Evolutionary conservation across 1,284 basidiomycete species (phyloP).

Genomic region (Heterobasidion occidentale): DNA sequence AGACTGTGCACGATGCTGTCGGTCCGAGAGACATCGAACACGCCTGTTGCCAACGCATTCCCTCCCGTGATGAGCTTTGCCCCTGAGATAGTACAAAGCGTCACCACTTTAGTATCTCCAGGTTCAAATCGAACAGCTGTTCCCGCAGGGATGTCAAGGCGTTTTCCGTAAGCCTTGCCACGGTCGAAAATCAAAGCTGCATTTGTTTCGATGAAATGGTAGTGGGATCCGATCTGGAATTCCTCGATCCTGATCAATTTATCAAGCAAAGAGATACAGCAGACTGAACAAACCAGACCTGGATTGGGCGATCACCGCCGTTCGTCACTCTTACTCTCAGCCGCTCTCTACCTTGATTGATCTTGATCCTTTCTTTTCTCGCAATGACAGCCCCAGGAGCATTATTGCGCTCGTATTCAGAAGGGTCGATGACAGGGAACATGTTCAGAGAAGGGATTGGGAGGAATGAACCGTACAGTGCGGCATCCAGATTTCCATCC

Average conservation of each 20-base stretch:
- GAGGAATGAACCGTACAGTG: constrained; percentile 90
- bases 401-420: constrained; percentile 42
- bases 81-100: constrained; percentile 78
- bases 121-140: constrained; percentile 98
- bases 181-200: constrained; percentile 80
- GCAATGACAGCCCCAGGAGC: constrained; percentile 74
- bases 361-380: constrained; percentile 56
- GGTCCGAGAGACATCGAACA: constrained; percentile 32
- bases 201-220: constrained; percentile 92
- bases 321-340: constrained; percentile 81
- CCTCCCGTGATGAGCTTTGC: constrained; percentile 72
- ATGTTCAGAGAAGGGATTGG: constrained; percentile 64
- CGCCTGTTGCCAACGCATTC: constrained; percentile 65
- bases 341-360: constrained; percentile 71
- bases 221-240: constrained; percentile 82
- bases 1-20: constrained; percentile 38
- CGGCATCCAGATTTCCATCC: constrained; percentile 69
- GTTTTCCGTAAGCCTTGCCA: constrained; percentile 69
- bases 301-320: constrained; percentile 90
- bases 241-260: background rate
- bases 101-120: constrained; percentile 81
- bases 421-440: constrained; percentile 51
- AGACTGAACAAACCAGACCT: constrained; percentile 38
- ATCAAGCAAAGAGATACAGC: no score
- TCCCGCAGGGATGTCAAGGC: constrained; percentile 89